Evolutionary conservation across 768 basidiomycete species (phyloP).

Genomic region (Leccinum variicolor): DNA sequence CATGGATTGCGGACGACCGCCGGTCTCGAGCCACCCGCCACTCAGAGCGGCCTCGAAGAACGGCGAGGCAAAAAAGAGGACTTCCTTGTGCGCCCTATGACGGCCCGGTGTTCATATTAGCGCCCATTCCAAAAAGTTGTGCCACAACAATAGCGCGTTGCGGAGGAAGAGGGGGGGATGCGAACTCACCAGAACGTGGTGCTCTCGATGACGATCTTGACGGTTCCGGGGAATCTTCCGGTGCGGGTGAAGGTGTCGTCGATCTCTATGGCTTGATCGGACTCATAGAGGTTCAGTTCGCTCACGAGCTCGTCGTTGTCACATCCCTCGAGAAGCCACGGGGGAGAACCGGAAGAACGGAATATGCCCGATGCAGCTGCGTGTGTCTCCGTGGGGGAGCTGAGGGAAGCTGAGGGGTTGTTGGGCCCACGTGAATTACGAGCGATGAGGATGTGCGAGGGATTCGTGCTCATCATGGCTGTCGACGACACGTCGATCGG

Average conservation of each 20-base stretch:
- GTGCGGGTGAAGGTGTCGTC: constrained; percentile 73
- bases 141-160: background rate
- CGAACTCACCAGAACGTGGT: constrained; percentile 86
- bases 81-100: constrained; percentile 84
- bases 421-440: constrained; percentile 75
- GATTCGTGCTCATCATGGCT: constrained; percentile 43
- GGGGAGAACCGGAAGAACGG: constrained; percentile 73
- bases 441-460: constrained; percentile 85
- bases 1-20: constrained; percentile 72
- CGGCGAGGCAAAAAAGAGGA: constrained; percentile 89
- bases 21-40: constrained; percentile 91
- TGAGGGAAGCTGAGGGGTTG: constrained; percentile 76
- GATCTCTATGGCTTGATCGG: constrained; percentile 72
- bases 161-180: background rate
- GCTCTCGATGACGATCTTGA: constrained; percentile 86
- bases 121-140: constrained; percentile 1
- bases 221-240: constrained; percentile 72
- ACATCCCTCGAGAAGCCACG: constrained; percentile 75
- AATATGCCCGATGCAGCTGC: constrained; percentile 85
- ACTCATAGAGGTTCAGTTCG: constrained; percentile 62
- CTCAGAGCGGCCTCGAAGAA: constrained; percentile 92
- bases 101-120: constrained; percentile 1
- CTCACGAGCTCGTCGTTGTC: constrained; percentile 68
- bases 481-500: background rate
- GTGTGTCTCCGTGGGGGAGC: constrained; percentile 84